Evolutionary conservation across 305 asterid species (phyloP), one percentile per base, ranked within the genome.

Genomic region (Fraxinus velutina): DNA sequence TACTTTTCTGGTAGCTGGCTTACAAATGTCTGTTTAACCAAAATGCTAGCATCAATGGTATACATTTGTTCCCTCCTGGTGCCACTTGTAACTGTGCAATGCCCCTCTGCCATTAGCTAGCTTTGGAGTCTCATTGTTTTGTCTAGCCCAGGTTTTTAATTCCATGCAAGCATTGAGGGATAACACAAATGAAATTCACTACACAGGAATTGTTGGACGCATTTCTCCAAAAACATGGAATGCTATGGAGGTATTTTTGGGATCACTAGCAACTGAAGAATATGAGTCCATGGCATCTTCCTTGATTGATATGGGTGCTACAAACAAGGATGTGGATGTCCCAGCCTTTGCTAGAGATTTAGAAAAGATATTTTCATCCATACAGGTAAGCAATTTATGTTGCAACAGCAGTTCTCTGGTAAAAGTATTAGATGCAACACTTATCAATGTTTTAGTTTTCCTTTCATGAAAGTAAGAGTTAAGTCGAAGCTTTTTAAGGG

Each of bases 221-320:
- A 93, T 96, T 83, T 93, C 99, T 86, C 98, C 97, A 1, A 93
- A 92, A 86, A 94, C 97, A 76, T 96, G 99, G 98, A 85, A 92
- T 81, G 98, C 97, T 10, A 94, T 94, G 98, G 99, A 96, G 87
- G 84, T 88, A 78, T 96, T 96, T 88, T 89, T 96, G 88, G 84
- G 82, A 76, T 94, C 99, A 81, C 82, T 94, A 55, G 85, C 92
- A 77, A 89, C 95, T 60, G 94, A 89, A 90, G 97, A 94, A 70
- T 94, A 96, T 50, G 92, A 86, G 77, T 82, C 94, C 68, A 96
- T 96, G 99, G 97, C 99, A 42, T 90, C 99, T 84, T 92, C 97
- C 68, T 91, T 96, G 87, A 92, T 93, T 78, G 95, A 94, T 84
- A 96, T 96, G 99, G 99, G 98, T 75, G 98, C 97, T 79, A 96